Evolutionary conservation across 1,284 basidiomycete species (phyloP), one percentile per base, ranked within the genome.

Genomic region (Sparassis latifolia): DNA sequence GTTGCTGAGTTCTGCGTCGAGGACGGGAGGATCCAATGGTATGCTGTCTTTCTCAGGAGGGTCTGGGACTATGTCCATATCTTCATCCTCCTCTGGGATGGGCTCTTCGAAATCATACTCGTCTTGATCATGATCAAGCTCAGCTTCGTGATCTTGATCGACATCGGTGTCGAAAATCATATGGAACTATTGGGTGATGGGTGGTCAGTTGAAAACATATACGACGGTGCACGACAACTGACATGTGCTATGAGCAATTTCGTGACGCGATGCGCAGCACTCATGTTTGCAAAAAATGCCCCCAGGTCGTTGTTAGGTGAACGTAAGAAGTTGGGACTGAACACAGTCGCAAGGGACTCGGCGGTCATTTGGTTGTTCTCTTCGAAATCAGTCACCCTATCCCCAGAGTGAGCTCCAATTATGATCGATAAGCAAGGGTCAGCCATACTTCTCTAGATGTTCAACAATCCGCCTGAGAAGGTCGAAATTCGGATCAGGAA

Each of bases 281-380:
- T 83, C 84, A 91, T 89, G 58, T 91, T 89, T 51, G 81, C 76
- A 58, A 92, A 75, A 58, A 87, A 83, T 64, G 84, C 73, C 7
- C 76, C 78, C 64, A 89, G 83, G 59, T 89, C 84, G 56, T 86
- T 86, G 60, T 82, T 79, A 10, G 82, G 84, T 2, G 82, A 80
- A 33, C 82, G 79, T 47, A 84, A 65, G 49, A 92, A 67, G 59
- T 89, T 89, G 2, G 88, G 89, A 53, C 86, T 87, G 66, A 91
- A 90, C 28, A 91, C 86, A 44, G 89, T 90, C 0, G 89, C 84
- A 3, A 92, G 72, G 4, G 86, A 84, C 57, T 89, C 84, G 0
- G 87, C 82, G 2, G 85, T 89, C 89, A 92, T 92, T 54, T 92
- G 86, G 59, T 92, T 92, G 45, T 83, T 77, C 52, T 89, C 86